Conservation (phyloP, 75 land plant species). For the Adiantum capillusveneris region DNA sequence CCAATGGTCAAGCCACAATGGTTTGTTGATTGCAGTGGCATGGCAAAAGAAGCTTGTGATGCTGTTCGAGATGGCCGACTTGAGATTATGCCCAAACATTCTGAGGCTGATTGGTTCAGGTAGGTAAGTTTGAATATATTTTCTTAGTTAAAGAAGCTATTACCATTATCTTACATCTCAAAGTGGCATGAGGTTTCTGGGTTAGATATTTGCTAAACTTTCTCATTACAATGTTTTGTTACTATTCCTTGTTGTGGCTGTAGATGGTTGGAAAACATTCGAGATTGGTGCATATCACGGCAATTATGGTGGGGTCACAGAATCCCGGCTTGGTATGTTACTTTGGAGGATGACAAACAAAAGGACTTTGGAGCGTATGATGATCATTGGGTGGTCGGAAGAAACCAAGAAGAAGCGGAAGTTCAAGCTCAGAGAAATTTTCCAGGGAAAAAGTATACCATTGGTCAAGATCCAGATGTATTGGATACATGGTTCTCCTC, state of each 20-base stretch:
- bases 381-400: conserved; percentile 93
- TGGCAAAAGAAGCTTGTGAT: conserved; percentile 76
- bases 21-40: conserved; percentile 77
- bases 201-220: background rate
- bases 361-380: conserved; percentile 75
- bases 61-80: conserved; percentile 68
- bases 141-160: background rate
- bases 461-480: conserved; percentile 91
- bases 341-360: conserved; percentile 62
- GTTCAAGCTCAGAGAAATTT: conserved; percentile 37
- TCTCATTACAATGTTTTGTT: background rate
- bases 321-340: conserved; percentile 91
- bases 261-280: conserved; percentile 93
- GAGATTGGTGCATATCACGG: conserved; percentile 98
- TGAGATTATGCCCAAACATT: conserved; percentile 77
- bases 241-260: background rate
- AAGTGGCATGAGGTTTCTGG: background rate
- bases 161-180: background rate
- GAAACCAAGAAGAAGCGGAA: conserved; percentile 67
- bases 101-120: conserved; percentile 82
- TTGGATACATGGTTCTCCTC: conserved; percentile 98
- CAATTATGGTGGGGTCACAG: conserved; percentile 99
- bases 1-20: conserved; percentile 97
- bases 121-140: conserved; percentile 8
- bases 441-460: conserved; percentile 45